Base-by-base conservation (phyloP, 1,284 basidiomycete species). In the Heimioporus punctisporus region DNA sequence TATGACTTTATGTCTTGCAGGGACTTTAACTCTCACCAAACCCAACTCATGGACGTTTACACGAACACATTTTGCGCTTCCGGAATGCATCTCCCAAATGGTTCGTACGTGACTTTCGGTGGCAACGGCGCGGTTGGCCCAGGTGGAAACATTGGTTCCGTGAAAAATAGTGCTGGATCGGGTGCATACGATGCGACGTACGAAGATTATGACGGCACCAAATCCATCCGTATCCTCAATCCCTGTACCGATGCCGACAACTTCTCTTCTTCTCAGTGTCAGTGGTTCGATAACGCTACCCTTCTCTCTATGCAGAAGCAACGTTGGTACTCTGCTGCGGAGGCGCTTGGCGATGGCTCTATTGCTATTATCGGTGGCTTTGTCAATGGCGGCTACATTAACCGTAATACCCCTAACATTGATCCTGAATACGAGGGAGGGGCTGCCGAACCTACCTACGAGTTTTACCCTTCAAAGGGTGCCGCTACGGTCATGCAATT, bases 281-380 rank as follows among this genome's bases (percentile, higher is more conserved):
- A 88, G 58, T 95, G 92, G 92, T 86, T 84, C 64, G 92, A 96
- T 70, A 80, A 93, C 53, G 76, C 85, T 0, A 74, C 75, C 0
- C 60, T 82, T 1, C 77, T 92, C 40, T 78, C 85, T 41, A 93
- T 96, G 87, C 84, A 92, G 59, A 83, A 79, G 52, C 74, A 83
- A 60, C 83, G 95, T 21, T 97, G 93, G 94, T 96, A 96, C 61
- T 94, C 94, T 27, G 86, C 91, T 14, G 92, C 93, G 43, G 90
- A 93, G 68, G 74, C 88, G 10, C 78, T 90, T 4, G 86, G 77
- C 0, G 81, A 91, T 62, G 89, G 90, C 28, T 74, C 75, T 4
- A 71, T 93, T 44, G 89, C 85, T 21, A 74, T 94, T 47, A 88
- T 92, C 45, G 92, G 92, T 48, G 92, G 92, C 40, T 90, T 93